A percentile compares a stretch with the other conserved stretches of the same genome.
Conservation (phyloP, 2,329 filamentous ascomycete genomes). For the Davidsoniella neocaledoniae region DNA sequence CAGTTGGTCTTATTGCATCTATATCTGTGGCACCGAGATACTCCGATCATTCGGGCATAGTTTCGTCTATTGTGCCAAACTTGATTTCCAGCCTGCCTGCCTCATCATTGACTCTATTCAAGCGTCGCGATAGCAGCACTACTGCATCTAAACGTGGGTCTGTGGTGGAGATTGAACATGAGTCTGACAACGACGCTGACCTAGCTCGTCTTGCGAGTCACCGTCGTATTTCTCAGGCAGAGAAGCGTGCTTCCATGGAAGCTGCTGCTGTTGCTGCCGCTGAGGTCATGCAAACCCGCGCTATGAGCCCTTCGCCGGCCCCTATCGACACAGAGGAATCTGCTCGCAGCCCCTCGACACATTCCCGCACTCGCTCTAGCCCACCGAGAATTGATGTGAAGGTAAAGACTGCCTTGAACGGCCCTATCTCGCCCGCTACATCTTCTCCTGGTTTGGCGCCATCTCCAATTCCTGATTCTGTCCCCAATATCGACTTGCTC, state of each 20-base stretch:
- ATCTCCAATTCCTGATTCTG: slow-evolving; percentile 8
- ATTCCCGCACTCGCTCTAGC: slow-evolving; percentile 6
- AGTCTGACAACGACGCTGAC: slow-evolving; percentile 6
- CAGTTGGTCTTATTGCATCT: background rate
- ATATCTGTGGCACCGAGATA: background rate
- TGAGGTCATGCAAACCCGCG: slow-evolving; percentile 9
- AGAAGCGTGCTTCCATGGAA: slow-evolving; percentile 1
- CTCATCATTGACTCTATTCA: slow-evolving; percentile 3
- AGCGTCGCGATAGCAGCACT: slow-evolving; percentile 1
- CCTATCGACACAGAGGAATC: background rate
- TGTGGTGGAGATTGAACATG: background rate
- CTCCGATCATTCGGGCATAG: background rate
- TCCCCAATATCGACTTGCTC: slow-evolving; percentile 3
- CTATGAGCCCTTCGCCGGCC: slow-evolving; percentile 3
- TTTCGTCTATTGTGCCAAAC: background rate
- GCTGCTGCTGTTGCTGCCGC: slow-evolving; percentile 7
- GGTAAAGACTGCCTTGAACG: background rate
- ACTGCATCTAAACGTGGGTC: background rate
- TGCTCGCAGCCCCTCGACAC: background rate
- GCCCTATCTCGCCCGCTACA: slow-evolving; percentile 1
- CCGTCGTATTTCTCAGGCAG: background rate
- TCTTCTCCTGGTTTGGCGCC: slow-evolving; percentile 9
- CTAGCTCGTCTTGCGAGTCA: background rate
- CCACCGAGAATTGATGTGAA: slow-evolving; percentile 6
- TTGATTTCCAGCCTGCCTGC: slow-evolving; percentile 1